Evolutionary conservation across 345 rosid genomes (phyloP), one percentile per base, ranked within the genome.

Genomic region (Populus deltoides): DNA sequence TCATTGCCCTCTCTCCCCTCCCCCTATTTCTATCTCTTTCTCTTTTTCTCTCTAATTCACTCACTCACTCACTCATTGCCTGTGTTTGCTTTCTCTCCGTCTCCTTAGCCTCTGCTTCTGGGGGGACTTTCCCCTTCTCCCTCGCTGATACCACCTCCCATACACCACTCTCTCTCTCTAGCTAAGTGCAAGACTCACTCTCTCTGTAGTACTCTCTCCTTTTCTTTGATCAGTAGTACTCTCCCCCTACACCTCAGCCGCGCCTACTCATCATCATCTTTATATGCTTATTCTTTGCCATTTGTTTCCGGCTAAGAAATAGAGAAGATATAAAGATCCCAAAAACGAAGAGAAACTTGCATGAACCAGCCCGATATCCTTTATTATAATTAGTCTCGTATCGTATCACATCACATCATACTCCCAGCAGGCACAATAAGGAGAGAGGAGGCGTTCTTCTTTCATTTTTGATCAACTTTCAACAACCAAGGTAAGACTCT

Each of bases 21-120:
- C 71, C 83, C 86, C 92, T 53, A 20, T 53, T 18, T n/a, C 36
- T 33, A 33, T 33, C 27, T n/a, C 2, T n/a, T 75, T 8, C 82
- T 25, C 47, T 2, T 18, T 4, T 18, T 3, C 22, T 7, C 24
- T 20, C 1, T 53, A 74, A 5, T 80, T 25, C 73, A 68, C 39
- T 8, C 57, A 16, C 39, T 8, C 57, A 16, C 76, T 3, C 65
- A 18, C 53, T n/a, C 75, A 31, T 35, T 24, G 70, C 39, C 76
- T 67, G 78, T 68, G 43, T 74, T 70, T 68, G 75, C 90, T 87
- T 87, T 90, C 90, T 89, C 94, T 88, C 86, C 97, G 94, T 73
- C 84, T 87, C 93, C 97, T 89, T 87, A 87, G 97, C 90, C 94
- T 85, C 87, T 89, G 90, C 89, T 83, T 62, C 72, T 86, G 97